phyloP scores from a whole-genome alignment of 768 basidiomycete genomes.

The Collybia mongolica region DNA sequence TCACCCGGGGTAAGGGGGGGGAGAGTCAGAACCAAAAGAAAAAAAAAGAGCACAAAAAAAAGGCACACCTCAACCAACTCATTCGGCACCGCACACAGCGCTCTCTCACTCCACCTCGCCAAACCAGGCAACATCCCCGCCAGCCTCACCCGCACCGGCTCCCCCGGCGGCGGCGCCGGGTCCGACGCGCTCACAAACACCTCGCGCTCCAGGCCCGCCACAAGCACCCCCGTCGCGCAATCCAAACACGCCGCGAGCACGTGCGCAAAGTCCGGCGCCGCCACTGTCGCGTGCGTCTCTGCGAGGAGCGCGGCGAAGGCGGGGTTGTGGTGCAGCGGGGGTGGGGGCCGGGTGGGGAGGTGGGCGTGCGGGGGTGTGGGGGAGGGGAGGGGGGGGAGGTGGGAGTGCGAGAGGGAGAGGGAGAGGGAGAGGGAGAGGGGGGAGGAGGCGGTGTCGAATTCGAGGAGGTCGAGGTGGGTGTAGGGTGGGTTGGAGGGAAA shows the following conservation, averaged over 20 bases:
- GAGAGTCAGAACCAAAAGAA: background rate
- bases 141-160: slow-evolving; percentile 58
- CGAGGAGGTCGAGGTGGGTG: slow-evolving; percentile 28
- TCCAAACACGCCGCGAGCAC: slow-evolving; percentile 78
- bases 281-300: slow-evolving; percentile 64
- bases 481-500: slow-evolving; percentile 28
- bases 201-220: slow-evolving; percentile 60
- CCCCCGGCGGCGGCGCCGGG: slow-evolving; percentile 16
- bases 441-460: slow-evolving; percentile 18
- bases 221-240: slow-evolving; percentile 60
- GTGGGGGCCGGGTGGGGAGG: slow-evolving; percentile 21
- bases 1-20: background rate
- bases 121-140: slow-evolving; percentile 82
- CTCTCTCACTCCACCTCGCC: slow-evolving; percentile 72
- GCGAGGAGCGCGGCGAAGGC: slow-evolving; percentile 63
- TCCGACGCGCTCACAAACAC: slow-evolving; percentile 44
- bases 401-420: slow-evolving; percentile 7
- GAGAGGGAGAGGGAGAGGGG: slow-evolving; percentile 15
- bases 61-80: slow-evolving; percentile 79
- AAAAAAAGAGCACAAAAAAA: background rate
- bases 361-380: slow-evolving; percentile 16
- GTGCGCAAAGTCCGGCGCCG: slow-evolving; percentile 65
- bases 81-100: slow-evolving; percentile 69
- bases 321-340: slow-evolving; percentile 26
- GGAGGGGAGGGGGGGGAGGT: slow-evolving; percentile 13